Evolutionary conservation across 257 asterid genomes (phyloP).

Genomic region (Ajuga chamaepitys): DNA sequence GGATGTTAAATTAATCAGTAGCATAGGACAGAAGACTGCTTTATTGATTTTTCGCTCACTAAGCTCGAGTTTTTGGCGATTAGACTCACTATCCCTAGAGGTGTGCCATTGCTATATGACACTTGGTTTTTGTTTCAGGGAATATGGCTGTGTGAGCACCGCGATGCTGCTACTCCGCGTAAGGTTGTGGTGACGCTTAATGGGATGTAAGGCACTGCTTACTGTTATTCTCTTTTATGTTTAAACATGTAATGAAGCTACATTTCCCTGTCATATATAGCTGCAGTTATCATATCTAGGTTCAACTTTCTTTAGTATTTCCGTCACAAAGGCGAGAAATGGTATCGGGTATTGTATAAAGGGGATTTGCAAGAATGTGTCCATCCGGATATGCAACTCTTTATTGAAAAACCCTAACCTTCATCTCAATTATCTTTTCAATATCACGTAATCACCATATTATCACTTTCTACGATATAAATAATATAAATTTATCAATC

Average conservation of each 20-base stretch:
- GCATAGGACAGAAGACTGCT: not conserved
- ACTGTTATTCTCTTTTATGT: not conserved
- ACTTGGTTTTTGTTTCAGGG: slow-evolving; percentile 46
- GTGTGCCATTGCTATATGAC: not conserved
- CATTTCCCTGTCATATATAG: not conserved
- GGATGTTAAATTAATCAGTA: not conserved
- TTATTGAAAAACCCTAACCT: too few species aligned
- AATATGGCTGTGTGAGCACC: slow-evolving; percentile 97
- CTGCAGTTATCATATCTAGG: too few species aligned
- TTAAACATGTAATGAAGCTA: too few species aligned
- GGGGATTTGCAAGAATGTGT: too few species aligned
- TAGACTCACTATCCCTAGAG: not conserved
- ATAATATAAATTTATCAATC: too few species aligned
- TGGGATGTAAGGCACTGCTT: slow-evolving; percentile 41
- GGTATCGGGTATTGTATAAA: too few species aligned
- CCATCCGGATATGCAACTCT: too few species aligned
- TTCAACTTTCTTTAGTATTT: too few species aligned
- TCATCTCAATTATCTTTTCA: too few species aligned
- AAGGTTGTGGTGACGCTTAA: slow-evolving; percentile 77
- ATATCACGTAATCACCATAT: too few species aligned
- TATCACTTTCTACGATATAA: too few species aligned
- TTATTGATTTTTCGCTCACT: not conserved
- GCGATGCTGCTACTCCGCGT: slow-evolving; percentile 83
- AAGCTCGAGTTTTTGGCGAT: not conserved
- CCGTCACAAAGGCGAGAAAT: too few species aligned